A percentile compares a stretch with the other conserved stretches of the same genome.
Evolutionary conservation across 495 filamentous ascomycete species (phyloP).

Genomic region (Penicillium argentinense): DNA sequence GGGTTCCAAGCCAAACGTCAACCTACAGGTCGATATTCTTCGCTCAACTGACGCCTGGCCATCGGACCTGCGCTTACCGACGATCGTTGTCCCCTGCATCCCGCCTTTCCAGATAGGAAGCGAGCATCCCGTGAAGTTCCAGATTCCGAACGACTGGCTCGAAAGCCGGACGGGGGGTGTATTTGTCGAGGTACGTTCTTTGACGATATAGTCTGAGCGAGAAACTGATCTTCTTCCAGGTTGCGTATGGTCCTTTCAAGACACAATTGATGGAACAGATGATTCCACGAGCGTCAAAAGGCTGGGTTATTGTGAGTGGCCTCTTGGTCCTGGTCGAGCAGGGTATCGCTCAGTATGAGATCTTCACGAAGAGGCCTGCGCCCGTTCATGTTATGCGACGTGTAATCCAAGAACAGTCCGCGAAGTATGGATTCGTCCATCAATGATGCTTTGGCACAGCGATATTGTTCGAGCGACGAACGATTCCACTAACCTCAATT

Average conservation of each 20-base stretch:
- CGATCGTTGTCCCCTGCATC: conserved; percentile 67
- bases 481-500: too few relatives aligned
- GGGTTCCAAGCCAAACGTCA: conserved; percentile 11
- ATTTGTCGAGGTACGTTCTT: conserved; percentile 56
- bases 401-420: conserved; percentile 20
- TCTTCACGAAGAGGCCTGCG: conserved; percentile 70
- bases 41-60: conserved; percentile 50
- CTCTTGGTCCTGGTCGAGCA: conserved; percentile 69
- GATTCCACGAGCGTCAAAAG: conserved; percentile 28
- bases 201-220: neutral
- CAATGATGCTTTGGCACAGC: conserved; percentile 3
- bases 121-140: conserved; percentile 57
- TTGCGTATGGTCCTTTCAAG: conserved; percentile 30
- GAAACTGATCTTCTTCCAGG: conserved; percentile 50
- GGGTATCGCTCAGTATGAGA: conserved; percentile 71
- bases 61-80: conserved; percentile 56
- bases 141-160: conserved; percentile 66
- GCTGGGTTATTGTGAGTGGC: conserved; percentile 70
- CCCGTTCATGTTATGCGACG: conserved; percentile 61
- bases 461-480: too few relatives aligned
- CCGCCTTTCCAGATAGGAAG: conserved; percentile 57
- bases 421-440: conserved; percentile 15
- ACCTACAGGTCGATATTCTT: conserved; percentile 50
- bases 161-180: conserved; percentile 71
- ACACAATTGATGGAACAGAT: conserved; percentile 63